Percentiles rank a stretch among this genome's conserved stretches.
phyloP scores from a whole-genome alignment of 176 grass and related monocot species.

The bread wheat (Triticum aestivum) region DNA sequence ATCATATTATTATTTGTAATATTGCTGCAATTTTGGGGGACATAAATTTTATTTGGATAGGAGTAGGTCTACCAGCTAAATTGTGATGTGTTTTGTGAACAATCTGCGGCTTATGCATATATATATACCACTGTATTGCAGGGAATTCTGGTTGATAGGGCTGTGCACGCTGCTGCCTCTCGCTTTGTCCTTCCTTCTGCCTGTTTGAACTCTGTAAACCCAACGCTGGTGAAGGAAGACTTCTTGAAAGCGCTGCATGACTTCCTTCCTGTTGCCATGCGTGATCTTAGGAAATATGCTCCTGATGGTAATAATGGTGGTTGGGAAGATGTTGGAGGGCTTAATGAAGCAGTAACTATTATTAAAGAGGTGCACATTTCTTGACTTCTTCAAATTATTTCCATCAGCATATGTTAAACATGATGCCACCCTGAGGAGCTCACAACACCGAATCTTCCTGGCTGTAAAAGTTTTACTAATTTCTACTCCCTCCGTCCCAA shows the following conservation, averaged over 20 bases:
- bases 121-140: constrained; percentile 37
- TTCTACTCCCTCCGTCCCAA: too few relatives aligned
- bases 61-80: not conserved
- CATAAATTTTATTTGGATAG: constrained; percentile 14
- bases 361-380: constrained; percentile 79
- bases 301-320: constrained; percentile 69
- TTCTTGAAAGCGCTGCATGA: constrained; percentile 83
- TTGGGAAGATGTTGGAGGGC: constrained; percentile 92
- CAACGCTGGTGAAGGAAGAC: constrained; percentile 66
- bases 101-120: constrained; percentile 9
- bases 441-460: constrained; percentile 1
- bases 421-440: not conserved
- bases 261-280: constrained; percentile 93
- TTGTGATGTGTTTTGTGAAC: not conserved
- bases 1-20: not conserved
- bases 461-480: not conserved
- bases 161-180: constrained; percentile 74
- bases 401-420: not conserved
- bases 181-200: constrained; percentile 58
- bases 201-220: constrained; percentile 27
- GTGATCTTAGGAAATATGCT: constrained; percentile 82
- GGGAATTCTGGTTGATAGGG: constrained; percentile 94
- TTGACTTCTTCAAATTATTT: constrained; percentile 21
- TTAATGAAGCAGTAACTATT: constrained; percentile 68
- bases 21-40: not conserved